These are phyloP conservation scores for Fereydounia khargensis DNA, from an alignment of 1,284 basidiomycete species.

Conservation along the genomic window DNA sequence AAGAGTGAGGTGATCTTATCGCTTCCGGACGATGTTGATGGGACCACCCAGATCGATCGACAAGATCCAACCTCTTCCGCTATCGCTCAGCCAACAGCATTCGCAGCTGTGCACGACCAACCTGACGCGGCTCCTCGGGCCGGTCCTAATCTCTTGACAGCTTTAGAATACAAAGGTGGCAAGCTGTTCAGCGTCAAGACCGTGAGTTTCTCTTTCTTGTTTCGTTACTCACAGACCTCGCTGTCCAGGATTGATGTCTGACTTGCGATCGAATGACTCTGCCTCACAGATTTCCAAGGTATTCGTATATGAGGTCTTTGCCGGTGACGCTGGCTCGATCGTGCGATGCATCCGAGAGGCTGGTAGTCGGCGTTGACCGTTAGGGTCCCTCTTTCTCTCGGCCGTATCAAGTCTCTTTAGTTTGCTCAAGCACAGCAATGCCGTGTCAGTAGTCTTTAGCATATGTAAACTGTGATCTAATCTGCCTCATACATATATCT, in stretches of 20 bases:
- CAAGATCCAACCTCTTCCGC: not conserved
- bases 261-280: not conserved
- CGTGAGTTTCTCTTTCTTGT: not conserved
- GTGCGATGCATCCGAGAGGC: not conserved
- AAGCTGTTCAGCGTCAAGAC: constrained; percentile 24
- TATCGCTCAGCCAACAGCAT: not conserved
- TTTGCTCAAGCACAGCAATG: too few species aligned
- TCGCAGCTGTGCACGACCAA: not conserved
- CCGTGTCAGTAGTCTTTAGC: too few species aligned
- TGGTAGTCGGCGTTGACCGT: too few species aligned
- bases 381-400: too few species aligned
- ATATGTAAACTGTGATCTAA: too few species aligned
- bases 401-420: too few species aligned
- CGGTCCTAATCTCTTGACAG: constrained; percentile 36
- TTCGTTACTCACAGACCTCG: not conserved
- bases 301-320: not conserved
- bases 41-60: not conserved
- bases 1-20: constrained; percentile 60
- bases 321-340: not conserved
- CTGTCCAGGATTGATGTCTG: not conserved
- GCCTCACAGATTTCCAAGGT: not conserved
- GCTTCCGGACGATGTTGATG: constrained; percentile 39
- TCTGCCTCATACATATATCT: too few species aligned
- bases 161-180: constrained; percentile 26
- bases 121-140: not conserved